A percentile compares a stretch with the other conserved stretches of the same genome.
Evolutionary conservation across 495 filamentous ascomycete species (phyloP).

Genomic region (Daldinia vernicosa): DNA sequence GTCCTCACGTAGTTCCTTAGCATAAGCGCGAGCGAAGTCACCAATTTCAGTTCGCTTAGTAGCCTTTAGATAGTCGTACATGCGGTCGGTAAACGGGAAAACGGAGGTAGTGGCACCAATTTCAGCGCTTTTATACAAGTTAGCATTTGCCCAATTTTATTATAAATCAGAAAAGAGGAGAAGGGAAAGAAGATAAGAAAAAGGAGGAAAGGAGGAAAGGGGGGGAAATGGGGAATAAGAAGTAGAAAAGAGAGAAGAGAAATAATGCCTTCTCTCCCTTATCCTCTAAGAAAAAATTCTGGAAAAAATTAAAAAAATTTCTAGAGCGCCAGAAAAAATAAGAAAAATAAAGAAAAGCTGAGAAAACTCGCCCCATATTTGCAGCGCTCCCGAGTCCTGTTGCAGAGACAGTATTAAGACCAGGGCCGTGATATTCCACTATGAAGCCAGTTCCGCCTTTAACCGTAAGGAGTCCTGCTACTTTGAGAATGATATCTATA

Average conservation of each 20-base stretch:
- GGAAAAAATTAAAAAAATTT: neutral
- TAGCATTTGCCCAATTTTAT: neutral
- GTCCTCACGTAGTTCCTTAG: slow-evolving; percentile 87
- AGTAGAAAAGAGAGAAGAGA: neutral
- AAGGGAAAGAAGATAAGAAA: too few relatives aligned
- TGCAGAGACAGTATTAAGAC: slow-evolving; percentile 71
- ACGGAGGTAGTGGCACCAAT: slow-evolving; percentile 98
- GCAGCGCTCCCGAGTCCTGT: slow-evolving; percentile 74
- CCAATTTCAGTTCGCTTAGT: slow-evolving; percentile 93
- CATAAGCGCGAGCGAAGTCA: slow-evolving; percentile 85
- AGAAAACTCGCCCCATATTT: slow-evolving; percentile 69
- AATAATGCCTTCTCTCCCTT: too few relatives aligned
- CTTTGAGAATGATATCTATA: slow-evolving; percentile 94
- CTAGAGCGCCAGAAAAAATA: neutral
- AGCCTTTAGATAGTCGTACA: slow-evolving; percentile 93
- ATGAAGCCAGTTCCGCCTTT: slow-evolving; percentile 98
- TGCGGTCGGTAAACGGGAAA: slow-evolving; percentile 98
- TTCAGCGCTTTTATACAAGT: slow-evolving; percentile 64
- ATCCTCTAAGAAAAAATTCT: neutral
- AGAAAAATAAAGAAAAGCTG: neutral
- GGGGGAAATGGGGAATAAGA: neutral
- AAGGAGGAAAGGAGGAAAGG: neutral
- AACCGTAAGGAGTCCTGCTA: slow-evolving; percentile 95
- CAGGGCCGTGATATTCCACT: slow-evolving; percentile 93
- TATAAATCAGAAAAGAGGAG: too few relatives aligned